Percentiles rank a stretch among this genome's conserved stretches.
Evolutionary conservation across 176 grass and related monocot genomes (phyloP).

Genomic region (Aegilops sharonensis): DNA sequence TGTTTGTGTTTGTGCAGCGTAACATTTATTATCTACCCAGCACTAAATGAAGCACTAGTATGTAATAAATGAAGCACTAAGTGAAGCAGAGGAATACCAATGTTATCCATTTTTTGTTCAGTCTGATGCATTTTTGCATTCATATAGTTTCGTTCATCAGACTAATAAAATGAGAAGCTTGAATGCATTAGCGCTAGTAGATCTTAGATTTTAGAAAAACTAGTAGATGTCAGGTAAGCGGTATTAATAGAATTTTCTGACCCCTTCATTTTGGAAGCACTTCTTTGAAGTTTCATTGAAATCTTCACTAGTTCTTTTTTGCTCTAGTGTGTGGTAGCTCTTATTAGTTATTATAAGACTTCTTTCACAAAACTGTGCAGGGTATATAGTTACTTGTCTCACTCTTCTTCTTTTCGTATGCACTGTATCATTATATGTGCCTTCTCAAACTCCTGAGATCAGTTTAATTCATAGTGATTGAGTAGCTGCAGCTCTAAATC

Average conservation of each 20-base stretch:
- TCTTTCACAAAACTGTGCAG: background rate
- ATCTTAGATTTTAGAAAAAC: background rate
- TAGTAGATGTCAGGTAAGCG: background rate
- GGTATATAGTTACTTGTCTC: background rate
- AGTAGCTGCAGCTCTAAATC: background rate
- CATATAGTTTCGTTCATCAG: background rate
- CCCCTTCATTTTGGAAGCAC: background rate
- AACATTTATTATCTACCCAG: background rate
- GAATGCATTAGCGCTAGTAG: background rate
- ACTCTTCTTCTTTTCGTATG: background rate
- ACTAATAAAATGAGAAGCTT: background rate
- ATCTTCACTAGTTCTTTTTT: background rate
- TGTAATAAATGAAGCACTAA: background rate
- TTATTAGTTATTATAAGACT: background rate
- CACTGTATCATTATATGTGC: background rate
- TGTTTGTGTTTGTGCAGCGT: background rate
- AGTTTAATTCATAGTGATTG: background rate
- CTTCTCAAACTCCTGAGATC: background rate
- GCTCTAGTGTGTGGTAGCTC: background rate
- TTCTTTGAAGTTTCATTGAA: conserved; percentile 15
- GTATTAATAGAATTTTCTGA: background rate
- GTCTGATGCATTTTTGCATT: background rate
- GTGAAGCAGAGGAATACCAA: conserved; percentile 4
- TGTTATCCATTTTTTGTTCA: background rate
- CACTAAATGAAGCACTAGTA: background rate